phyloP scores from a whole-genome alignment of 768 basidiomycete genomes.

The Rhizopogon vulgaris region DNA sequence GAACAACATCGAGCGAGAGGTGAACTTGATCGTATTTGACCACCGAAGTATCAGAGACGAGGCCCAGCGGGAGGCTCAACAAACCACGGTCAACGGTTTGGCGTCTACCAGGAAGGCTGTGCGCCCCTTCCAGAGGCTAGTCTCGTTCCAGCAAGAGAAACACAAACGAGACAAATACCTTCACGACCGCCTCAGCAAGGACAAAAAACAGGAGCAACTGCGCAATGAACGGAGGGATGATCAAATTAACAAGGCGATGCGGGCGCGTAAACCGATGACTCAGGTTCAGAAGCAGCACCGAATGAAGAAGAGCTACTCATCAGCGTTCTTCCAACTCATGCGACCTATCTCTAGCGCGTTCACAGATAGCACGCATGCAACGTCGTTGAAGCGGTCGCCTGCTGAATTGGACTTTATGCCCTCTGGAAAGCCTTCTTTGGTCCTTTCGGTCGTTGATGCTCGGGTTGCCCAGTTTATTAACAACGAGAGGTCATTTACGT shows the following conservation, averaged over 20 bases:
- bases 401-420: constrained; percentile 72
- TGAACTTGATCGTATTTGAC: constrained; percentile 57
- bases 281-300: constrained; percentile 67
- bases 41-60: constrained; percentile 71
- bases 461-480: constrained; percentile 67
- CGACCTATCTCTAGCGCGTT: constrained; percentile 87
- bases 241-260: constrained; percentile 69
- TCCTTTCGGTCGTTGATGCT: constrained; percentile 69
- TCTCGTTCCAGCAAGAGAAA: constrained; percentile 72
- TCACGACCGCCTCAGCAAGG: constrained; percentile 63
- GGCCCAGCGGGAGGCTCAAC: constrained; percentile 55
- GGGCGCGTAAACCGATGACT: constrained; percentile 42
- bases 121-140: constrained; percentile 62
- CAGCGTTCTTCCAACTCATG: constrained; percentile 80
- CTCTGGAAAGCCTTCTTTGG: constrained; percentile 67
- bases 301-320: constrained; percentile 84
- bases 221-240: constrained; percentile 72
- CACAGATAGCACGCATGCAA: constrained; percentile 48
- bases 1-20: constrained; percentile 69
- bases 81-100: constrained; percentile 35
- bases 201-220: constrained; percentile 71
- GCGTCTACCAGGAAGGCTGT: constrained; percentile 47
- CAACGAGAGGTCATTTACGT: constrained; percentile 75
- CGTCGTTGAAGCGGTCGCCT: constrained; percentile 48
- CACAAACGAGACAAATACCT: constrained; percentile 68